Conservation (phyloP, 345 rosid species). For the Salix suchowensis region DNA sequence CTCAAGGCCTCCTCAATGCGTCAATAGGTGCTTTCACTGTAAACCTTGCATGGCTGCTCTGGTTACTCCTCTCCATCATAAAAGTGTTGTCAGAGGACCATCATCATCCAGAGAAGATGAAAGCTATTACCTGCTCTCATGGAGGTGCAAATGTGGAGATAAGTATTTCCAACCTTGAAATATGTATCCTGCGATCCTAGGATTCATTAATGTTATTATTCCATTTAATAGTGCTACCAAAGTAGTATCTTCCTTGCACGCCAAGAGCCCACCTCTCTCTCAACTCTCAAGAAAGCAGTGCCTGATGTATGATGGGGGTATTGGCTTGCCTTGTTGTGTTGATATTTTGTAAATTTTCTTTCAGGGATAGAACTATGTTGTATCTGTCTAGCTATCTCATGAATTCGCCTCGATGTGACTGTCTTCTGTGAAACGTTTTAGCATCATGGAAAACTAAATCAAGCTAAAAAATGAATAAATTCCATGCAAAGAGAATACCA, state of each 20-base stretch:
- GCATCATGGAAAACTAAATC: not conserved
- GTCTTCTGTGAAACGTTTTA: not conserved
- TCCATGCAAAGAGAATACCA: no score
- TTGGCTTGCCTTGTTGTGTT: not conserved
- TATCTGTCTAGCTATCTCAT: not conserved
- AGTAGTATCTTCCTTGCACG: no score
- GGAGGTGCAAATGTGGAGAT: slow-evolving; percentile 68
- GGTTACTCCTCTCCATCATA: slow-evolving; percentile 31
- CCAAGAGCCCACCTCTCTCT: no score
- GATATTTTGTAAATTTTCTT: no score
- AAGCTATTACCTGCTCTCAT: slow-evolving; percentile 52
- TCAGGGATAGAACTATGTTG: not conserved
- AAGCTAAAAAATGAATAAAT: no score
- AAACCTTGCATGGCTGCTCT: slow-evolving; percentile 62
- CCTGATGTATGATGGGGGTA: no score
- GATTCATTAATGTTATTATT: not conserved
- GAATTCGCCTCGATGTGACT: no score
- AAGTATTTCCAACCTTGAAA: slow-evolving; percentile 43
- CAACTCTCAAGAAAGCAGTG: no score
- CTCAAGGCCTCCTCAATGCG: slow-evolving; percentile 71
- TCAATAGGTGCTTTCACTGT: slow-evolving; percentile 54
- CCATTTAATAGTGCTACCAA: not conserved
- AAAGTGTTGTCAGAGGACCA: not conserved
- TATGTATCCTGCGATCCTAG: not conserved
- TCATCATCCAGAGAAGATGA: slow-evolving; percentile 20